These are phyloP conservation scores for Crinitomyces ghanaensis DNA, from an alignment of 805 yeast genomes.

Conservation along the genomic window DNA sequence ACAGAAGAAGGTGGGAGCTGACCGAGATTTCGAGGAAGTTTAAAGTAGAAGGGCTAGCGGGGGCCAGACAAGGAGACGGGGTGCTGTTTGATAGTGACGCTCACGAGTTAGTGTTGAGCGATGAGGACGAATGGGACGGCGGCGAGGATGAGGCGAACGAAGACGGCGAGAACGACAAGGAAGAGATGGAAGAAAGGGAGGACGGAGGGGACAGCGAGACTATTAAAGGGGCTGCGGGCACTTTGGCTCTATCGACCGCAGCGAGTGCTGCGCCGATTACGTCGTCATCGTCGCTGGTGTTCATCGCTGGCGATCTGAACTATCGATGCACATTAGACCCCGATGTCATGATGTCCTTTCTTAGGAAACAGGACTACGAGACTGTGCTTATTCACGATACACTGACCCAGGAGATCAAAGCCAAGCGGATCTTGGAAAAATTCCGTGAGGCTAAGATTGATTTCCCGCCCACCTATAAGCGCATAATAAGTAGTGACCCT, in stretches of 20 bases:
- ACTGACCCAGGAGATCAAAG: conserved; percentile 27
- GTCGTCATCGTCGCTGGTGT: conserved; percentile 6
- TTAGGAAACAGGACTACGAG: conserved; percentile 23
- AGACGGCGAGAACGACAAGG: no score
- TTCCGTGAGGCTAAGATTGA: conserved; percentile 37
- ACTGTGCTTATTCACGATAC: conserved; percentile 35
- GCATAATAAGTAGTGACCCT: no score
- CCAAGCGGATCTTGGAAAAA: conserved; percentile 30
- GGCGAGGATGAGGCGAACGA: no score
- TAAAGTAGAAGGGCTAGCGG: conserved; percentile 19
- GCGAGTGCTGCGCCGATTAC: conserved; percentile 4
- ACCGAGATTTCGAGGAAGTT: conserved; percentile 28
- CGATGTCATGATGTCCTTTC: conserved; percentile 22
- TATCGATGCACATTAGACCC: conserved; percentile 32
- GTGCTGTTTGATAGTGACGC: conserved; percentile 24
- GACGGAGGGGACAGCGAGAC: not conserved
- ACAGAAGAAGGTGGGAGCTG: conserved; percentile 36
- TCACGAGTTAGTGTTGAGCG: conserved; percentile 11
- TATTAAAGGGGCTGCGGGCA: not conserved
- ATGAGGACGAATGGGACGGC: no score
- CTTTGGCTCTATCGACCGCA: not conserved
- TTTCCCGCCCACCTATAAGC: conserved; percentile 48
- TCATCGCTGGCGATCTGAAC: conserved; percentile 46
- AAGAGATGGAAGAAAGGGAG: no score
- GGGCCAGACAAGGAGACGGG: conserved; percentile 16